A percentile compares a stretch with the other conserved stretches of the same genome.
These are phyloP conservation scores for Cladosporium sp. DNA, from an alignment of 2,329 filamentous ascomycete genomes.

Conservation along the genomic window DNA sequence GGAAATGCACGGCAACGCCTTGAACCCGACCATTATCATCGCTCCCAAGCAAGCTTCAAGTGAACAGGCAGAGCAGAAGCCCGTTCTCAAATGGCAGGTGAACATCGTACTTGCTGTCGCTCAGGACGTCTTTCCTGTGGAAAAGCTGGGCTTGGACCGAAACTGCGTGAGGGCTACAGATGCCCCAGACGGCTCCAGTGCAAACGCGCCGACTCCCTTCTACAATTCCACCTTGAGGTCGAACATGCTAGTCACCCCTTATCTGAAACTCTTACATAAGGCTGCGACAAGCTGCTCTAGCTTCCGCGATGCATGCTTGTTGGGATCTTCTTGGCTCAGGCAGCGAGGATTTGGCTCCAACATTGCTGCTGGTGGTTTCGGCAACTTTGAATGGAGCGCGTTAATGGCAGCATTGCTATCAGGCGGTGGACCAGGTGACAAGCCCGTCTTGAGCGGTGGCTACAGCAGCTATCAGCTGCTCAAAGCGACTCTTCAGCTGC, in stretches of 20 bases:
- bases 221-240: conserved; percentile 84
- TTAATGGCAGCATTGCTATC: conserved; percentile 74
- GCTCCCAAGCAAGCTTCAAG: conserved; percentile 25
- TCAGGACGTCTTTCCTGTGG: conserved; percentile 60
- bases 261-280: conserved; percentile 69
- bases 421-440: conserved; percentile 65
- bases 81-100: conserved; percentile 51
- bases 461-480: conserved; percentile 91
- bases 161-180: conserved; percentile 59
- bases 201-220: conserved; percentile 59
- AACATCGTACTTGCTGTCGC: conserved; percentile 71
- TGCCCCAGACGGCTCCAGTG: conserved; percentile 36
- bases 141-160: conserved; percentile 64
- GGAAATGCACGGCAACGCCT: conserved; percentile 26
- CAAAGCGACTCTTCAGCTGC: conserved; percentile 85
- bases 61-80: conserved; percentile 10
- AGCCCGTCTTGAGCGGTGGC: conserved; percentile 66
- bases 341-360: conserved; percentile 73
- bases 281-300: conserved; percentile 62
- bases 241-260: conserved; percentile 66
- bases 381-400: conserved; percentile 85
- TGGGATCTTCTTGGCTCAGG: conserved; percentile 82
- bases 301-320: conserved; percentile 76
- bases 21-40: conserved; percentile 63
- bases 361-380: conserved; percentile 75